Percentiles rank a stretch among this genome's conserved stretches.
phyloP scores from a whole-genome alignment of 257 asterid genomes.

The Nicotiana attenuata region DNA sequence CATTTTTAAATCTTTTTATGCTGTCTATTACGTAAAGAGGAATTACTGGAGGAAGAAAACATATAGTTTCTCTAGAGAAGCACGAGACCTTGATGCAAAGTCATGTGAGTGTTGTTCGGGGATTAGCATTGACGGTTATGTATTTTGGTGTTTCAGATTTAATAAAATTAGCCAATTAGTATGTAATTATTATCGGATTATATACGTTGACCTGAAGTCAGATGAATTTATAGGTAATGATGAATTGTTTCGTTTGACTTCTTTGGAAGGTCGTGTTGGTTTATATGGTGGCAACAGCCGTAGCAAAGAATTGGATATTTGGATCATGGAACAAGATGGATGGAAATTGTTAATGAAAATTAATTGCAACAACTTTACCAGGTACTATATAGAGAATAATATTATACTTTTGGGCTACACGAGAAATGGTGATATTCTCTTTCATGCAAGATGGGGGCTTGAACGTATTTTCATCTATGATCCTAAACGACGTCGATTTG shows the following conservation, averaged over 20 bases:
- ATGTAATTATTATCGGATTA: background rate
- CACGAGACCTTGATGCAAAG: background rate
- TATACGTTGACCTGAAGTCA: background rate
- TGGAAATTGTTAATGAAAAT: background rate
- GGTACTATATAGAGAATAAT: no score
- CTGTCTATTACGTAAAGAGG: background rate
- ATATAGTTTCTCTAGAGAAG: background rate
- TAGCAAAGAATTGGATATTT: background rate
- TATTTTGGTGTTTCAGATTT: background rate
- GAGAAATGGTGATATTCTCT: background rate
- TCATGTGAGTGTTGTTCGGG: background rate
- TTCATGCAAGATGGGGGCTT: background rate
- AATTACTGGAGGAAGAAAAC: background rate
- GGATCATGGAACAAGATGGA: background rate
- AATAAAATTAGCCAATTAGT: background rate
- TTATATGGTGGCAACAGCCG: background rate
- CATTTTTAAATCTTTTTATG: background rate
- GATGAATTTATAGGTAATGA: background rate
- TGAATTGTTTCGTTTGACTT: background rate
- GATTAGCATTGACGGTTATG: background rate
- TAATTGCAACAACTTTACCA: background rate
- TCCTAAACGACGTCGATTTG: background rate
- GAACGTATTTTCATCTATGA: background rate
- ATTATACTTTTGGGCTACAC: background rate
- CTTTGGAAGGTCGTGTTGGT: background rate